Percentiles rank a stretch among this genome's conserved stretches.
These are phyloP conservation scores for Kwoniella heveanensis DNA, from an alignment of 768 basidiomycete genomes.

Conservation along the genomic window DNA sequence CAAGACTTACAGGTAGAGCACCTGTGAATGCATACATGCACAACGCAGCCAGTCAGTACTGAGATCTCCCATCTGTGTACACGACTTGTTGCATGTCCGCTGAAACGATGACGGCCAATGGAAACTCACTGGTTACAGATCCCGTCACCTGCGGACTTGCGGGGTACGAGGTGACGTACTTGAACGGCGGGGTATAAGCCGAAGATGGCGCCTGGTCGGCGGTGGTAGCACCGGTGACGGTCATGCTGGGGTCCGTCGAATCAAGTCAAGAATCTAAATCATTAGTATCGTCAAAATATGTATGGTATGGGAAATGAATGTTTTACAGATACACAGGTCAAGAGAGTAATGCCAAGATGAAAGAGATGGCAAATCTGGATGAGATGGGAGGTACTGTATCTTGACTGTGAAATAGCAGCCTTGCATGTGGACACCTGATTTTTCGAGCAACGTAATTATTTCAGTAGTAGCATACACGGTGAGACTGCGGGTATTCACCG, in stretches of 20 bases:
- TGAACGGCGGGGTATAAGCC: constrained; percentile 49
- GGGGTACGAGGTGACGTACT: constrained; percentile 41
- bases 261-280: not conserved
- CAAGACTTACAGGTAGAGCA: constrained; percentile 25
- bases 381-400: no score
- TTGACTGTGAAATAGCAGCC: no score
- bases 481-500: not conserved
- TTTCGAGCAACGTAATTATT: constrained; percentile 2
- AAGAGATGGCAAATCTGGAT: no score
- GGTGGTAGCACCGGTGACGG: constrained; percentile 42
- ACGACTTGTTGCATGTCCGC: no score
- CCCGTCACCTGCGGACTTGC: constrained; percentile 39
- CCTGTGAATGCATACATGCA: constrained; percentile 18
- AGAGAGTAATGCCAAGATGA: no score
- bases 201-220: constrained; percentile 35
- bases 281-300: not conserved
- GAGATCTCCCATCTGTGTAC: no score
- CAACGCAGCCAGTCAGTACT: not conserved
- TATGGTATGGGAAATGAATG: no score
- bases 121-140: constrained; percentile 39
- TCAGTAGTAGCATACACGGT: not conserved
- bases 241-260: constrained; percentile 28
- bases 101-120: no score
- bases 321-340: no score
- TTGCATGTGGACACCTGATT: not conserved